A percentile compares a stretch with the other conserved stretches of the same genome.
phyloP scores from a whole-genome alignment of 148 eudicot species.

The Persicaria tinctoria region DNA sequence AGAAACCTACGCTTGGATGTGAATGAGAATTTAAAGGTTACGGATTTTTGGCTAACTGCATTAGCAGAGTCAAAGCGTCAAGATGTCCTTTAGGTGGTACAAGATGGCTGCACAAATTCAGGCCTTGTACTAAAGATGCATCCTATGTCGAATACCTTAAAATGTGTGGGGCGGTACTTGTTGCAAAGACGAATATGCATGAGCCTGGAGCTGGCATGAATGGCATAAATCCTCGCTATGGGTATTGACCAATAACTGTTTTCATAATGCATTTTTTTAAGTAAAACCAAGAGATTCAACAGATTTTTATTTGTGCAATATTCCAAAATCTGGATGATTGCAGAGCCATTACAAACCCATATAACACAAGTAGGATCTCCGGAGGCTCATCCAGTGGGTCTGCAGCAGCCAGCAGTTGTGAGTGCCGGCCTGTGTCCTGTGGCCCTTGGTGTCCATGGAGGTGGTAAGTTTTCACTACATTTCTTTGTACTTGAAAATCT shows the following conservation, averaged over 20 bases:
- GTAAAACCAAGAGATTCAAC: background rate
- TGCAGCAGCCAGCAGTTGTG: slow-evolving; percentile 92
- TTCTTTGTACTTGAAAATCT: too few species aligned
- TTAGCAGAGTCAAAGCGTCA: background rate
- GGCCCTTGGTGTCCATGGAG: slow-evolving; percentile 97
- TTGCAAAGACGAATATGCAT: slow-evolving; percentile 99
- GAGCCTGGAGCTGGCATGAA: slow-evolving; percentile 93
- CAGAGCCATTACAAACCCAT: slow-evolving; percentile 82
- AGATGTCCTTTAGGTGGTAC: slow-evolving; percentile 58
- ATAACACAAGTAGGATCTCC: slow-evolving; percentile 44
- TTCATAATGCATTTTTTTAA: background rate
- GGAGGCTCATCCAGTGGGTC: slow-evolving; percentile 99
- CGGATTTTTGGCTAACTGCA: too few species aligned
- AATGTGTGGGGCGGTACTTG: slow-evolving; percentile 77
- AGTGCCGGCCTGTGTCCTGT: slow-evolving; percentile 90
- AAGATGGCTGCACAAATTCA: slow-evolving; percentile 78
- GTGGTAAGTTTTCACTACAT: too few species aligned
- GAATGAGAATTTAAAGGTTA: too few species aligned
- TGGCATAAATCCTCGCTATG: slow-evolving; percentile 97
- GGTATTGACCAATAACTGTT: slow-evolving; percentile 26
- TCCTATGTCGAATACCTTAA: slow-evolving; percentile 63
- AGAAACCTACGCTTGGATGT: too few species aligned
- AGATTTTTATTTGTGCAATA: background rate
- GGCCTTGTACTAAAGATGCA: slow-evolving; percentile 73
- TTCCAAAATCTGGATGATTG: background rate